These are phyloP conservation scores for Penicillium egyptiacum DNA, from an alignment of 495 filamentous ascomycete species.

Conservation along the genomic window DNA sequence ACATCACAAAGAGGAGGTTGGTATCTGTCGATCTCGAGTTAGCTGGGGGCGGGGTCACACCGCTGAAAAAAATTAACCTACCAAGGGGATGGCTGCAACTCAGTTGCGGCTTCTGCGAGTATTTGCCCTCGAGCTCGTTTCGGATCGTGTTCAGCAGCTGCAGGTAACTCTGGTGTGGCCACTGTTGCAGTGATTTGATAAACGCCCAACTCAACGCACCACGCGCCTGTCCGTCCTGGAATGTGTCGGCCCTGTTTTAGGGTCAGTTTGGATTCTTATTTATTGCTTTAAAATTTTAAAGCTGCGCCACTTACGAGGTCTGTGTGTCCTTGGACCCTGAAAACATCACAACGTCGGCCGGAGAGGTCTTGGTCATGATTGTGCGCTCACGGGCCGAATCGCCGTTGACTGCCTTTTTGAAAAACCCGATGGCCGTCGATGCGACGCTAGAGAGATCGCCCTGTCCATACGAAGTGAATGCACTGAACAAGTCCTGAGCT, in stretches of 20 bases:
- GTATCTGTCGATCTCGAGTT: conserved; percentile 31
- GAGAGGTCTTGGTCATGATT: conserved; percentile 84
- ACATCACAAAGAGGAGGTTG: conserved; percentile 49
- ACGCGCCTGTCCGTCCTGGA: conserved; percentile 74
- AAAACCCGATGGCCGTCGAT: conserved; percentile 75
- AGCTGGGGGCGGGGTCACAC: conserved; percentile 14
- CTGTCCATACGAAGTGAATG: conserved; percentile 80
- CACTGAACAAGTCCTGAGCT: conserved; percentile 84
- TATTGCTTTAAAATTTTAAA: not conserved
- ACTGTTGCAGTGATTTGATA: conserved; percentile 86
- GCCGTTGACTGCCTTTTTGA: conserved; percentile 87
- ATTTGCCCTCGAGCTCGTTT: conserved; percentile 85
- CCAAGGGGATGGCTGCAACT: conserved; percentile 95
- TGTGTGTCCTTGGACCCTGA: conserved; percentile 95
- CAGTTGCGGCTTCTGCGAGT: conserved; percentile 94
- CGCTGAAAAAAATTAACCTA: conserved; percentile 43
- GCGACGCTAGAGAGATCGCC: conserved; percentile 84
- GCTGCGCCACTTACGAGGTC: conserved; percentile 53
- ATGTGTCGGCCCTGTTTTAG: conserved; percentile 41
- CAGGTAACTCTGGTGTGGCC: conserved; percentile 94
- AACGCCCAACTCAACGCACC: conserved; percentile 98
- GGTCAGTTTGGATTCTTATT: not conserved
- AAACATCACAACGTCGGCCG: conserved; percentile 97
- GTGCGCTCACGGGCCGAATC: conserved; percentile 75
- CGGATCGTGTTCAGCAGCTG: conserved; percentile 92